These are phyloP conservation scores for Penicillium oxalicum DNA, from an alignment of 2,329 filamentous ascomycete genomes.

Conservation along the genomic window DNA sequence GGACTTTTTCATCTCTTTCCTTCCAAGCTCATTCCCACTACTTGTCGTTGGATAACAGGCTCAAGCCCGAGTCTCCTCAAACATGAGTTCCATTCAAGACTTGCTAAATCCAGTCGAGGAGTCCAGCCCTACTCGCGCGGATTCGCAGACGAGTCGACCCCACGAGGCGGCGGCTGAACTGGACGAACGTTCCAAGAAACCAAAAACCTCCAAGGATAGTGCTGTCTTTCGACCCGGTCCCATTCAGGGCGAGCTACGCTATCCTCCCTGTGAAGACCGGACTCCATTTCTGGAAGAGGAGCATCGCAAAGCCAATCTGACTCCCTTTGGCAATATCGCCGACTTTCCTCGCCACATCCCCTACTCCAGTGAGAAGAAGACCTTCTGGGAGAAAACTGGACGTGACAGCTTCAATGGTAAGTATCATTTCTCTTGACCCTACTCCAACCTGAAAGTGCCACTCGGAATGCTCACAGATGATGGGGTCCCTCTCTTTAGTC, in stretches of 20 bases:
- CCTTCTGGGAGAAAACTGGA: slow-evolving; percentile 78
- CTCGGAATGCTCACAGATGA: not conserved
- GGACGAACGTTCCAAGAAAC: slow-evolving; percentile 30
- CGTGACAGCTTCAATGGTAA: slow-evolving; percentile 82
- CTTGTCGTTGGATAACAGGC: too few species aligned
- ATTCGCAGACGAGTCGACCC: not conserved
- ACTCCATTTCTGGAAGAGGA: slow-evolving; percentile 52
- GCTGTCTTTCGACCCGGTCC: slow-evolving; percentile 57
- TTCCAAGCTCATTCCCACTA: not conserved
- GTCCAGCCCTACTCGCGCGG: slow-evolving; percentile 1
- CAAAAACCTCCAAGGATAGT: slow-evolving; percentile 61
- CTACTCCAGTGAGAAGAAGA: slow-evolving; percentile 91
- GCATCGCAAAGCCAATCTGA: slow-evolving; percentile 60
- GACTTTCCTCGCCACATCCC: slow-evolving; percentile 70
- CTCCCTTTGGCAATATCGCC: slow-evolving; percentile 56
- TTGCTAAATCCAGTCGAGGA: slow-evolving; percentile 59
- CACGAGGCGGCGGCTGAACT: too few species aligned
- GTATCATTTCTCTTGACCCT: not conserved
- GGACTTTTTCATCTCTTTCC: slow-evolving; percentile 1
- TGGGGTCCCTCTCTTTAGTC: slow-evolving; percentile 17
- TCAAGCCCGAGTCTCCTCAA: not conserved
- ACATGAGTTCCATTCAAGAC: slow-evolving; percentile 60
- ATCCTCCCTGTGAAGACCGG: slow-evolving; percentile 64
- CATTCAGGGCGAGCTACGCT: slow-evolving; percentile 64
- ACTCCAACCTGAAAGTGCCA: too few species aligned